Percentiles rank a stretch among this genome's conserved stretches.
These are phyloP conservation scores for Cladophialophora exuberans DNA, from an alignment of 2,329 filamentous ascomycete species.

Conservation along the genomic window DNA sequence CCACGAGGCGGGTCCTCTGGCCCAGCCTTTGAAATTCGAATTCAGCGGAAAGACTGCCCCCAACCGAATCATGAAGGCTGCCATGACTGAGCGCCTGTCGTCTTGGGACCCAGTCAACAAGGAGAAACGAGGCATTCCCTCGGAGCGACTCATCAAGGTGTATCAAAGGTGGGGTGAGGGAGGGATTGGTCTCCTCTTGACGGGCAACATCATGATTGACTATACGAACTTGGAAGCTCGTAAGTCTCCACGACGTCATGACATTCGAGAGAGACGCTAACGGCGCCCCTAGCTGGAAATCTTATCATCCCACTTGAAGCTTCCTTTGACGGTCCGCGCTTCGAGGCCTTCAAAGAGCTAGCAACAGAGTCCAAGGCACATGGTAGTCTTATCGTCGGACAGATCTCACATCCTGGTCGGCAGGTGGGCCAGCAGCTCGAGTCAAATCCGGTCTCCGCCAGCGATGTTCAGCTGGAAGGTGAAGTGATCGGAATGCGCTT, in stretches of 20 bases:
- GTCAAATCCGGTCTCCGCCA: constrained; percentile 55
- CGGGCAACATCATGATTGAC: constrained; percentile 68
- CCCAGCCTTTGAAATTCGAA: constrained; percentile 52
- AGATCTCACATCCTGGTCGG: constrained; percentile 66
- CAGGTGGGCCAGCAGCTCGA: constrained; percentile 54
- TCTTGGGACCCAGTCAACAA: constrained; percentile 61
- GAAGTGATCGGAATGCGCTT: constrained; percentile 39
- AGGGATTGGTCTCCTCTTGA: constrained; percentile 59
- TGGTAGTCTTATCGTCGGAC: constrained; percentile 61
- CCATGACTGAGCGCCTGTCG: constrained; percentile 68
- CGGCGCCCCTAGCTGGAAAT: constrained; percentile 52
- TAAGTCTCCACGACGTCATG: constrained; percentile 63
- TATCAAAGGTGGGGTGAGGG: constrained; percentile 67
- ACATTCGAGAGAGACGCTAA: constrained; percentile 42
- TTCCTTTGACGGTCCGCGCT: constrained; percentile 59
- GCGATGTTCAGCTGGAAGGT: constrained; percentile 50
- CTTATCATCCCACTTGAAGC: constrained; percentile 60
- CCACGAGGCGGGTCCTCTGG: constrained; percentile 46
- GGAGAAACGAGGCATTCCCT: constrained; percentile 57
- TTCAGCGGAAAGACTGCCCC: constrained; percentile 60
- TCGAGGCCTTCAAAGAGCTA: constrained; percentile 62
- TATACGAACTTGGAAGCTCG: constrained; percentile 59
- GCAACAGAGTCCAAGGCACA: constrained; percentile 60
- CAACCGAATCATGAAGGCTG: constrained; percentile 69
- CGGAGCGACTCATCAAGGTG: constrained; percentile 57